Conservation (phyloP, 2,329 filamentous ascomycete genomes). For the Scedosporium minutisporum region DNA sequence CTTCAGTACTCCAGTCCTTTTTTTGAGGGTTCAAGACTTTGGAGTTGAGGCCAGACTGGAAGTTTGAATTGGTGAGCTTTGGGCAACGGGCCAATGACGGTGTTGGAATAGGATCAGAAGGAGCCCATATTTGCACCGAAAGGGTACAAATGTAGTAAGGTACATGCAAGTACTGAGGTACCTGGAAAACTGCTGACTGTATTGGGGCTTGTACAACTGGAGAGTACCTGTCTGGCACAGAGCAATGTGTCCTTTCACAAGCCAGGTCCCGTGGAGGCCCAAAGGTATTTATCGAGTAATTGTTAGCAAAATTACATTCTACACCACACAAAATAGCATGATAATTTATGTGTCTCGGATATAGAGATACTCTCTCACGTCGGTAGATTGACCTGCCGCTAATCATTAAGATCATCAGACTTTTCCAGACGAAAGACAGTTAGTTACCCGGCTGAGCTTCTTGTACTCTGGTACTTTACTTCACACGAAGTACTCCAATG, state of each 20-base stretch:
- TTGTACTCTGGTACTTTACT: too few species aligned
- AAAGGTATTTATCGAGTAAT: neutral
- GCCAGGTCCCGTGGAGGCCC: neutral
- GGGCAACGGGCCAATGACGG: neutral
- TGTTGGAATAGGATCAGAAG: neutral
- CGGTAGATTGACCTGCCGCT: neutral
- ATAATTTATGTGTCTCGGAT: neutral
- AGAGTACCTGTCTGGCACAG: neutral
- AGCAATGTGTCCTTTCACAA: constrained; percentile 7
- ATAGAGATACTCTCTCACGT: neutral
- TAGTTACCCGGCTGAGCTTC: too few species aligned
- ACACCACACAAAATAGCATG: neutral
- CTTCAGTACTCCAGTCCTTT: neutral
- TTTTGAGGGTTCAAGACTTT: neutral
- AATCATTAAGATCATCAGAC: neutral
- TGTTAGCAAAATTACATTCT: neutral
- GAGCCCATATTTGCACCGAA: too few species aligned
- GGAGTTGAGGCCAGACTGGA: constrained; percentile 7
- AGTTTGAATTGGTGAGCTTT: neutral
- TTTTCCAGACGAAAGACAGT: too few species aligned
- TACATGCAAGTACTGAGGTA: too few species aligned
- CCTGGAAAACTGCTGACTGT: too few species aligned
- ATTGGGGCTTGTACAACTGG: neutral
- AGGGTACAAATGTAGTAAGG: too few species aligned
- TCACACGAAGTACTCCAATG: too few species aligned